Conservation (phyloP, 306 rosid genomes). For the Corylus heterophylla region DNA sequence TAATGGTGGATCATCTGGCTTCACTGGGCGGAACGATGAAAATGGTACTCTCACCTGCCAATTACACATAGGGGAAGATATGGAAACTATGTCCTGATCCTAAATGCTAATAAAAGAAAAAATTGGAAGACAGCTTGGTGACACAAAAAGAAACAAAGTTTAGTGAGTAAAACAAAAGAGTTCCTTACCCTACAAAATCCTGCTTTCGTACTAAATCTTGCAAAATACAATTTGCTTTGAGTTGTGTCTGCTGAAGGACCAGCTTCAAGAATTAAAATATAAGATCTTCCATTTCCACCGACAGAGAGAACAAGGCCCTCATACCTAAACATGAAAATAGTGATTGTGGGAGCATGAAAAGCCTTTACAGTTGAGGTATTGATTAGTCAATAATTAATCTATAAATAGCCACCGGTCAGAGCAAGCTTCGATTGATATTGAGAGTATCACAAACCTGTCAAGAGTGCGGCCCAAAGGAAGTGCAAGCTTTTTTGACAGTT, state of each 20-base stretch:
- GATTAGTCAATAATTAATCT: not conserved
- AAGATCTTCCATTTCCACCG: conserved; percentile 95
- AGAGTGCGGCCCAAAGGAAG: conserved; percentile 90
- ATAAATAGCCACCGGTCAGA: not conserved
- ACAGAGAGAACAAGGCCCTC: conserved; percentile 96
- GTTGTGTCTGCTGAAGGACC: conserved; percentile 78
- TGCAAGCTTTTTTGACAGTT: conserved; percentile 76
- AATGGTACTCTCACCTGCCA: conserved; percentile 95
- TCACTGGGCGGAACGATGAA: conserved; percentile 89
- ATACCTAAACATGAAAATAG: conserved; percentile 51
- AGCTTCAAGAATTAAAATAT: conserved; percentile 82
- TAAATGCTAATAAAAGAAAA: conserved; percentile 9
- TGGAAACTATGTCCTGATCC: conserved; percentile 20
- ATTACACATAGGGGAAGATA: conserved; percentile 23
- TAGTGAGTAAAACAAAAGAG: not conserved
- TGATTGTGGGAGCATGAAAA: conserved; percentile 7
- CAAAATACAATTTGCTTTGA: conserved; percentile 86
- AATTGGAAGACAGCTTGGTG: conserved; percentile 10
- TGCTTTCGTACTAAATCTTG: conserved; percentile 82
- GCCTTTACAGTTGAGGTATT: conserved; percentile 18
- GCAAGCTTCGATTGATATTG: conserved; percentile 1
- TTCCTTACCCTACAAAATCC: conserved; percentile 90
- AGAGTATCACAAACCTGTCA: conserved; percentile 63
- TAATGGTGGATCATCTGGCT: conserved; percentile 83
- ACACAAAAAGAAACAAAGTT: not conserved